Evolutionary conservation across 1,284 basidiomycete genomes (phyloP).

Genomic region (Vanrija sp.): DNA sequence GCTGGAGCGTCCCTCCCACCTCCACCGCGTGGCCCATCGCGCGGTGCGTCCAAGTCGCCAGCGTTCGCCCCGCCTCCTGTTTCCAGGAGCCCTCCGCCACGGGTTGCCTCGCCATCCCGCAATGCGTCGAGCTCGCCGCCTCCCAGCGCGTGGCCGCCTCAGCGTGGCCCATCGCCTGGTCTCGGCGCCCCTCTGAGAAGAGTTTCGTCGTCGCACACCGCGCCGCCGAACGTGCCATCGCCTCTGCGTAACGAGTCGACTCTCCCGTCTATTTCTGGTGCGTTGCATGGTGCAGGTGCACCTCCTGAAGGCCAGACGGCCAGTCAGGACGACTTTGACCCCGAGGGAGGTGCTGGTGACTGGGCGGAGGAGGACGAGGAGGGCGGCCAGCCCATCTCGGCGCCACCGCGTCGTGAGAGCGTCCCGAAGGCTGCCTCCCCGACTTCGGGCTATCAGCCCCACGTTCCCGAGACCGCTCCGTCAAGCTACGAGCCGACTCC

Average conservation of each 20-base stretch:
- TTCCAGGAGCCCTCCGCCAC: too few relatives aligned
- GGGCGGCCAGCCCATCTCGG: background rate
- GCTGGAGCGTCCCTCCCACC: background rate
- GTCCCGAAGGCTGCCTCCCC: background rate
- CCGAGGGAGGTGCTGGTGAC: constrained; percentile 7
- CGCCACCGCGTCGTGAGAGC: background rate
- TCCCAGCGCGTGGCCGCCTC: too few relatives aligned
- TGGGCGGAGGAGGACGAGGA: background rate
- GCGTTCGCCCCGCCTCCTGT: background rate
- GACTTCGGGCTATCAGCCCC: background rate
- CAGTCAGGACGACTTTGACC: constrained; percentile 8
- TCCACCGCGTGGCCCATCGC: background rate
- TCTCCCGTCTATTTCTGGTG: background rate
- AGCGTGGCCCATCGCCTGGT: too few relatives aligned
- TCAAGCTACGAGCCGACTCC: constrained; percentile 4
- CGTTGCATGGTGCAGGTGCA: too few relatives aligned
- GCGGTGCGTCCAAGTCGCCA: background rate
- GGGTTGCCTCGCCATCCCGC: too few relatives aligned
- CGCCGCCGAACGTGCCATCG: constrained; percentile 16
- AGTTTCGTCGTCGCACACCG: background rate
- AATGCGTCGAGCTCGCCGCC: too few relatives aligned
- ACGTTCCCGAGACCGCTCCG: background rate
- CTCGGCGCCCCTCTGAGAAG: too few relatives aligned
- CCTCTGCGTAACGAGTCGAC: constrained; percentile 11
- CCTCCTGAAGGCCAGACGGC: background rate